Evolutionary conservation across 2,329 filamentous ascomycete species (phyloP), one percentile per base, ranked within the genome.

Genomic region (Fusarium agapanthi): DNA sequence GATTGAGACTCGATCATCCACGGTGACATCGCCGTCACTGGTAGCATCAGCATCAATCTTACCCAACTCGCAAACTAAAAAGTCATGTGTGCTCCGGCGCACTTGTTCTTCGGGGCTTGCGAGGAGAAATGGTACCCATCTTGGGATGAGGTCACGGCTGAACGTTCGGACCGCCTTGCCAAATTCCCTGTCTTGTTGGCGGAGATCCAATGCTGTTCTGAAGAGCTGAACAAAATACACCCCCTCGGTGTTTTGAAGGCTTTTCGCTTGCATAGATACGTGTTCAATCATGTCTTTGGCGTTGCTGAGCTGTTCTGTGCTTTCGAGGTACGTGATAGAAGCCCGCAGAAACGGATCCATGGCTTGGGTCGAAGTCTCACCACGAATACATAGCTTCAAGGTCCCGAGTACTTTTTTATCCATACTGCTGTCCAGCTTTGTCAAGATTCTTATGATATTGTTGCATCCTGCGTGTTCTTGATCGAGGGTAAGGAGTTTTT

Each of bases 401-500:
- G 88, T 88, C 47, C 82, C 80, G 43, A 85, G 84, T 4, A 94
- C 83, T 48, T 84, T 82, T 1, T 81, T 54, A 47, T 90, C 88
- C 79, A 90, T 85, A 12, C 82, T 75, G 2, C 83, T 79, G 61
- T 87, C 86, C 26, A 87, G 82, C n/a, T 83, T 80, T 45, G 93
- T 81, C 40, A 94, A 83, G 7, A 85, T 83, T 41, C 80, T 81
- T 54, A 95, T 78, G 58, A 95, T 91, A 18, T 81, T 82, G 55
- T 87, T 84, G 4, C 88, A 89, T 6, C 84, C 83, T 4, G 77
- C 70, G 0, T 81, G 79, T 60, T 89, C 90, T 76, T 91, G 88
- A 69, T 91, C 87, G 54, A 92, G 84, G 26, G 84, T 83, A 34
- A 95, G 84, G 32, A 95, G 84, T 78, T 92, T 93, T 76, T 90